Base-by-base conservation (phyloP, 2,329 filamentous ascomycete genomes). In the Alternaria sp. region DNA sequence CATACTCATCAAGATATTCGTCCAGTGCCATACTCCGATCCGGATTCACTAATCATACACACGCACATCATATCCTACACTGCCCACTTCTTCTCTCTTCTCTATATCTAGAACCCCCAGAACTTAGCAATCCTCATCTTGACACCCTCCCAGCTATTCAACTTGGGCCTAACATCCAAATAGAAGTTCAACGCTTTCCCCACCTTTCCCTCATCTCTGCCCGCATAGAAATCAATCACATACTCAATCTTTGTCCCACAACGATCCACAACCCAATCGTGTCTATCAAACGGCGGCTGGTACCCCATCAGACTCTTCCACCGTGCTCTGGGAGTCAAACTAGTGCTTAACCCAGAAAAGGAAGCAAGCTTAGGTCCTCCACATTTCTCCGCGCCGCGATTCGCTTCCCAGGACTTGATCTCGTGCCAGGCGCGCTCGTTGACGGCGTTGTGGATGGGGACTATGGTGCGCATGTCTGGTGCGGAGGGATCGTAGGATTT, bases 391-490 rank as follows among this genome's bases (percentile, higher is more conserved):
- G 82, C 79, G 59, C 86, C 79, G 81, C 82, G 69, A 0, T 90
- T 90, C 44, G 83, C 85, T 81, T 99, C 95, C 95, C 95, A 99
- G 45, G 87, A 83, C 70, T 92, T 88, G 67, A 99, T 98, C 81
- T 98, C 92, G 64, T 87, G 85, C 95, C 95, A 99, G 0, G 95
- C 95, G 43, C 92, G 86, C 85, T 99, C 95, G 80, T 99, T 99
- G 64, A 99, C 95, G 45, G 95, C 95, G 78, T 99, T 99, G 82
- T 99, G 95, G 72, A 98, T 98, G 3, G 93, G 95, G 56, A 98
- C 94, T 34, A 98, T 94, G 34, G 92, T 92, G 73, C 87, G 90
- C 90, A 97, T 97, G 80, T 97, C 93, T 6, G 85, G 83, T 0
- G 87, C 87, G 14, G 85, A 82, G 30, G 87, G 89, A 62, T 89